Conservation (phyloP, 2,329 filamentous ascomycete genomes). For the Alternaria triticina region DNA sequence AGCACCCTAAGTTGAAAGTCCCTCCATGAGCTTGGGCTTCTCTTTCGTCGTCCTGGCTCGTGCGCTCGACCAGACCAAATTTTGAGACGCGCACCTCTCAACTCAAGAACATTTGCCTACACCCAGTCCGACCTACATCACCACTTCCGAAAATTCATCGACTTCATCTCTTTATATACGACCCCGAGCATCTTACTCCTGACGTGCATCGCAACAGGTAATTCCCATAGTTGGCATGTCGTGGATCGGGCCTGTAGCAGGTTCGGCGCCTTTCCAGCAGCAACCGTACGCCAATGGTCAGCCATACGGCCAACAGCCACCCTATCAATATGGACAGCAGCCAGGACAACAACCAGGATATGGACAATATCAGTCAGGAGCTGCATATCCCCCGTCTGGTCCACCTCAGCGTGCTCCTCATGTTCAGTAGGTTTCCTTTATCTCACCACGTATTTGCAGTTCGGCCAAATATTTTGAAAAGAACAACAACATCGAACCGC, state of each 20-base stretch:
- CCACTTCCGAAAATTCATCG: constrained; percentile 5
- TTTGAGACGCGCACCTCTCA: constrained; percentile 29
- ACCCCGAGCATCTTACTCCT: not conserved
- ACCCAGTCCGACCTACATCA: constrained; percentile 9
- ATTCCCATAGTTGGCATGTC: constrained; percentile 36
- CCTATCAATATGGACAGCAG: constrained; percentile 43
- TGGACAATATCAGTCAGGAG: constrained; percentile 37
- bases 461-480: not conserved
- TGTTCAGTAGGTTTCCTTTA: constrained; percentile 37
- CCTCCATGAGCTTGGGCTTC: constrained; percentile 19
- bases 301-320: constrained; percentile 35
- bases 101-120: constrained; percentile 20
- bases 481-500: not conserved
- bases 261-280: constrained; percentile 43
- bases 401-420: constrained; percentile 36
- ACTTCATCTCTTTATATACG: not conserved
- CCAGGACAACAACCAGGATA: constrained; percentile 36
- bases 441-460: constrained; percentile 2
- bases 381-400: constrained; percentile 27
- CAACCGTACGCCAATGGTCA: constrained; percentile 38
- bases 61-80: constrained; percentile 35
- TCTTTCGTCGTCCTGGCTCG: constrained; percentile 31
- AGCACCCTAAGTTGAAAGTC: constrained; percentile 2
- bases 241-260: constrained; percentile 44
- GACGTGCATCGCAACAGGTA: constrained; percentile 5